Evolutionary conservation across 2,329 filamentous ascomycete genomes (phyloP).

Genomic region (Neoarthrinium moseri): DNA sequence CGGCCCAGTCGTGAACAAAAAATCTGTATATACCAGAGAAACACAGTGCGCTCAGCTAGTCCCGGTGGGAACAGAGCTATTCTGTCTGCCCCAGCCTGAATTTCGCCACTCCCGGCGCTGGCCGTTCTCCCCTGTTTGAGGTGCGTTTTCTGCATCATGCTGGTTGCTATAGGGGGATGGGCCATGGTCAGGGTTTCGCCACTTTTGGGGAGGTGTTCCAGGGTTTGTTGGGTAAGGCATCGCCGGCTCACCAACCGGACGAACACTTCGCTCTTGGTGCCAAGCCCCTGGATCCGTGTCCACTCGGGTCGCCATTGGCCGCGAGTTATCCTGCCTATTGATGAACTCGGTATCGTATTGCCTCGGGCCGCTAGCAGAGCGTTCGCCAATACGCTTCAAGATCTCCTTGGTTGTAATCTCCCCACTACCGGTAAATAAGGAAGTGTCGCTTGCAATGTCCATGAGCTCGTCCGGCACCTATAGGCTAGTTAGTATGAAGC

Average conservation of each 20-base stretch:
- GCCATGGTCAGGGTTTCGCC: conserved; percentile 44
- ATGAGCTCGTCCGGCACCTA: conserved; percentile 93
- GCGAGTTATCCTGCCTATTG: conserved; percentile 57
- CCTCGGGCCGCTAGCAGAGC: conserved; percentile 52
- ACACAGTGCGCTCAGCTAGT: conserved; percentile 28
- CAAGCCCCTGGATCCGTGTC: conserved; percentile 85
- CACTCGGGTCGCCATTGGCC: conserved; percentile 61
- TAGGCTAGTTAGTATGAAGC: too few species aligned
- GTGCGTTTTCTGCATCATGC: conserved; percentile 42
- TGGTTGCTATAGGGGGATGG: conserved; percentile 44
- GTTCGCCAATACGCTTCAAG: conserved; percentile 86
- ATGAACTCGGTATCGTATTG: conserved; percentile 61
- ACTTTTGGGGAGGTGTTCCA: conserved; percentile 49
- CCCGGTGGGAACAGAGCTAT: conserved; percentile 48
- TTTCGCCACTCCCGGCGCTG: conserved; percentile 57
- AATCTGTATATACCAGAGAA: conserved; percentile 21
- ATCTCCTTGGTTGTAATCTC: conserved; percentile 98
- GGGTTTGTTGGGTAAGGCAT: conserved; percentile 38
- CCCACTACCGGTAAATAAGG: conserved; percentile 75
- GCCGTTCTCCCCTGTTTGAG: conserved; percentile 37
- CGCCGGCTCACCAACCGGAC: conserved; percentile 68
- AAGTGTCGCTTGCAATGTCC: conserved; percentile 79
- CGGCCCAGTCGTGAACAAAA: too few species aligned
- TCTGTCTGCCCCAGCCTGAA: conserved; percentile 53
- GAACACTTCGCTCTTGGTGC: conserved; percentile 81